Evolutionary conservation across 2,329 filamentous ascomycete genomes (phyloP).

Genomic region (Apiospora phragmitis): DNA sequence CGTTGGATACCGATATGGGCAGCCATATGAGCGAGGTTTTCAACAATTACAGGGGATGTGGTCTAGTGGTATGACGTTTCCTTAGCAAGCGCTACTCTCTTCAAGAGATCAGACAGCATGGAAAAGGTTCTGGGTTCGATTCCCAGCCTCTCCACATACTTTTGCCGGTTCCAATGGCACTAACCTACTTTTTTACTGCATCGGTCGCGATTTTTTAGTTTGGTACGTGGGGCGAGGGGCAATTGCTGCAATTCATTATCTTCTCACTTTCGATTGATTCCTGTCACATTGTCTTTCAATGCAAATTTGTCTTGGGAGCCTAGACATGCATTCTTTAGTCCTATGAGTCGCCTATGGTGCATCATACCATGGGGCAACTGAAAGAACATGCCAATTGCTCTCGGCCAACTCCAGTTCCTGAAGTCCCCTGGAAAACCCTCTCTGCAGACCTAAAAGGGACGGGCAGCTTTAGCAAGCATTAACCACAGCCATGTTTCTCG

Average conservation of each 20-base stretch:
- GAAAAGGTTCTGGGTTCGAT: conserved; percentile 20
- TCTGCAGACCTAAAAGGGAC: neutral
- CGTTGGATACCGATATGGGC: too few species aligned
- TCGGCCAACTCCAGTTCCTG: neutral
- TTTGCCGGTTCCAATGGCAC: neutral
- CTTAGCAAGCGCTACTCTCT: conserved; percentile 14
- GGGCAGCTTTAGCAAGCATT: neutral
- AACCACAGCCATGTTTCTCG: too few species aligned
- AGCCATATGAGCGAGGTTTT: neutral
- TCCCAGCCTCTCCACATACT: conserved; percentile 17
- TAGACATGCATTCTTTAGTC: neutral
- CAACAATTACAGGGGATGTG: neutral
- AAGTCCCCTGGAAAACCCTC: neutral
- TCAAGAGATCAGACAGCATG: conserved; percentile 3
- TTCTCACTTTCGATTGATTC: neutral
- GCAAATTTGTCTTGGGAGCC: neutral
- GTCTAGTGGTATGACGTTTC: conserved; percentile 18
- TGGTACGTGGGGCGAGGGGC: neutral
- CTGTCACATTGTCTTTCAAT: too few species aligned
- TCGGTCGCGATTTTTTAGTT: too few species aligned
- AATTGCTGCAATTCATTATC: neutral
- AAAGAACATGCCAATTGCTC: too few species aligned
- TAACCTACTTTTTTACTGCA: too few species aligned
- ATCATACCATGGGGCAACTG: neutral
- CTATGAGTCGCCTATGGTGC: too few species aligned